A percentile compares a stretch with the other conserved stretches of the same genome.
phyloP scores from a whole-genome alignment of 208 protist genomes.

The Wallacemonas sp. region DNA sequence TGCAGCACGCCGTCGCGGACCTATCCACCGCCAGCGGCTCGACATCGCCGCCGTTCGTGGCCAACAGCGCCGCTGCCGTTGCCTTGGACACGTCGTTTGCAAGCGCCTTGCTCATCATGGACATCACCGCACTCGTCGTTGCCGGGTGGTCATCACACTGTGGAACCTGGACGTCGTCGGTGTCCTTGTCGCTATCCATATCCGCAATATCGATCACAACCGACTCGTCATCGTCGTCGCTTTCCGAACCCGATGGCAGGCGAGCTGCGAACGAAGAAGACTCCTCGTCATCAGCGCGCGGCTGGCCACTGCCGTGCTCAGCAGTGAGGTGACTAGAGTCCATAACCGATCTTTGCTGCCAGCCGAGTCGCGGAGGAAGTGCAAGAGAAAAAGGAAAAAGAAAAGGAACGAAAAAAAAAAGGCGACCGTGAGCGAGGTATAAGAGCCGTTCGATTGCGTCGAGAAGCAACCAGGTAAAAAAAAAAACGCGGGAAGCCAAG shows the following conservation, averaged over 20 bases:
- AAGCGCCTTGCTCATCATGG: slow-evolving; percentile 34
- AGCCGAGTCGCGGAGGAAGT: too few species aligned
- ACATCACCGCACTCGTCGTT: slow-evolving; percentile 11
- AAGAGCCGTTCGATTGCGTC: too few species aligned
- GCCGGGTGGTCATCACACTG: background rate
- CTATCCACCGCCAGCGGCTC: background rate
- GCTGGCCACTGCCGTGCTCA: too few species aligned
- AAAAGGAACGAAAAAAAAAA: too few species aligned
- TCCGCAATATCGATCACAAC: slow-evolving; percentile 5
- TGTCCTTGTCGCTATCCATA: background rate
- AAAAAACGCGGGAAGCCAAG: slow-evolving; percentile 5
- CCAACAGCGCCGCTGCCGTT: background rate
- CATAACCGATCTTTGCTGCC: too few species aligned
- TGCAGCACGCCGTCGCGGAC: slow-evolving; percentile 44
- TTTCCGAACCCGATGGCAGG: background rate
- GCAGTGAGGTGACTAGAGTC: too few species aligned
- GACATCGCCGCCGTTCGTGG: background rate
- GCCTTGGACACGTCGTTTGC: slow-evolving; percentile 29
- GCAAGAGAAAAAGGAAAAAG: too few species aligned
- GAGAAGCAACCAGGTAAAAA: slow-evolving; percentile 12
- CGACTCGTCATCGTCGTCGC: slow-evolving; percentile 7
- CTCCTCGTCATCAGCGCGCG: too few species aligned
- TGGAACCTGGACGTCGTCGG: background rate
- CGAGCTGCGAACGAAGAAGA: too few species aligned
- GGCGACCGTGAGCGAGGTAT: too few species aligned